These are phyloP conservation scores for Blastobotrys parvus DNA, from an alignment of 805 yeast genomes.

Conservation along the genomic window DNA sequence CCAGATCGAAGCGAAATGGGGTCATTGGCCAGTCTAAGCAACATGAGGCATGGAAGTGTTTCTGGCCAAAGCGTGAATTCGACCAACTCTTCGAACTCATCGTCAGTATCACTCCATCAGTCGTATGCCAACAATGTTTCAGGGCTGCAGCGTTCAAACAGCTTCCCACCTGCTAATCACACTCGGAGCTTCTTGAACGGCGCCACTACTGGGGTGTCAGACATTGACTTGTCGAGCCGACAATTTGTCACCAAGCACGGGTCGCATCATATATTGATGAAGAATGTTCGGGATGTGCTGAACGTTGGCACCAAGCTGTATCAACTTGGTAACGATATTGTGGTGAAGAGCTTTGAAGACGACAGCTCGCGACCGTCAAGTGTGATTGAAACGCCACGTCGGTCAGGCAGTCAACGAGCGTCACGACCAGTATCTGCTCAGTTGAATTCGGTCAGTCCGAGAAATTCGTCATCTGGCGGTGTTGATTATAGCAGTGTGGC, in stretches of 20 bases:
- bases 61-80: conserved; percentile 10
- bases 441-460: background rate
- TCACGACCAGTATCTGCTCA: conserved; percentile 1
- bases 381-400: conserved; percentile 39
- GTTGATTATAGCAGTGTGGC: background rate
- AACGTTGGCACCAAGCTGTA: conserved; percentile 52
- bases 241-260: conserved; percentile 26
- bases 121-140: background rate
- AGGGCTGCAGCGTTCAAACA: conserved; percentile 25
- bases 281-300: conserved; percentile 53
- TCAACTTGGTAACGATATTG: conserved; percentile 45
- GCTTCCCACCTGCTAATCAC: conserved; percentile 29
- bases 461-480: background rate
- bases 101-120: conserved; percentile 6
- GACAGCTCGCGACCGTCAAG: conserved; percentile 36
- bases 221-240: conserved; percentile 35
- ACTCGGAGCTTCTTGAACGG: conserved; percentile 13
- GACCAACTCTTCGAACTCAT: conserved; percentile 3
- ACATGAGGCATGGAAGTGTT: conserved; percentile 4
- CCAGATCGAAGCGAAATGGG: background rate
- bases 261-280: conserved; percentile 41
- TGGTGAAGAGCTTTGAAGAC: conserved; percentile 48
- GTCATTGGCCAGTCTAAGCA: background rate
- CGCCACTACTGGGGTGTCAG: conserved; percentile 39
- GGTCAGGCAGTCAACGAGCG: conserved; percentile 20